These are phyloP conservation scores for Chlamydomonas schloesseri DNA, from an alignment of 139 green algal species.

Conservation along the genomic window DNA sequence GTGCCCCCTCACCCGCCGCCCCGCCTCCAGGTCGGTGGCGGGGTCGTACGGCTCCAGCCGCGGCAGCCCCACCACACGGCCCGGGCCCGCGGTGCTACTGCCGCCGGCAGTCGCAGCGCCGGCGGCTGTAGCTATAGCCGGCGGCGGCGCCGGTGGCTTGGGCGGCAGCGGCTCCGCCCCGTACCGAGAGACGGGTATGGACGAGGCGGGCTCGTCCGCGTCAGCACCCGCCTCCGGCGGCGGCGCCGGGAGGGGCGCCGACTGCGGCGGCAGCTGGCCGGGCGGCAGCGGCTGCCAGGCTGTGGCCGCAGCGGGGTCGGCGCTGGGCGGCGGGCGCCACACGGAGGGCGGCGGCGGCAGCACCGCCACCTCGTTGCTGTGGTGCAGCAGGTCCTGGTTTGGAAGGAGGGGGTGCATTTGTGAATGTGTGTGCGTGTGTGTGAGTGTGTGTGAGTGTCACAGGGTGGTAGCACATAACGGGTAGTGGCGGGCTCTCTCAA, in stretches of 20 bases:
- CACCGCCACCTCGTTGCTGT: slow-evolving; percentile 8
- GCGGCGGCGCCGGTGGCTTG: too few relatives aligned
- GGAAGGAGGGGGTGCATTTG: not conserved
- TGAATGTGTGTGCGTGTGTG: not conserved
- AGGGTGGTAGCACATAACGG: too few relatives aligned
- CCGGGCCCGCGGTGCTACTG: not conserved
- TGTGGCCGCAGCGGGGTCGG: not conserved
- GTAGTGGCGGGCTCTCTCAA: too few relatives aligned
- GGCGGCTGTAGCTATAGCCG: not conserved
- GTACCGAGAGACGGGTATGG: not conserved
- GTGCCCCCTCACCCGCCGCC: not conserved
- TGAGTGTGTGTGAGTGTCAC: too few relatives aligned
- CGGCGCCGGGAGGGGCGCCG: not conserved
- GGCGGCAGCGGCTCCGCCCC: not conserved
- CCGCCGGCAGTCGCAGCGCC: not conserved
- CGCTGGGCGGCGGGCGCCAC: not conserved
- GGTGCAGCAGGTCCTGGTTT: slow-evolving; percentile 6
- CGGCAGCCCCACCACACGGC: not conserved
- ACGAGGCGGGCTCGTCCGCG: not conserved
- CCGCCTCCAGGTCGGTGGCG: not conserved
- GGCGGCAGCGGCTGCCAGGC: slow-evolving; percentile 32
- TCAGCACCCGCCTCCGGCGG: not conserved
- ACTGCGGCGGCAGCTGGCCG: not conserved
- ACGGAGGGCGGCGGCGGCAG: slow-evolving; percentile 5
- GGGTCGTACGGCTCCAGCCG: slow-evolving; percentile 35